A percentile compares a stretch with the other conserved stretches of the same genome.
phyloP scores from a whole-genome alignment of 371 early-diverging fungal species.

The Mucor racemosus region DNA sequence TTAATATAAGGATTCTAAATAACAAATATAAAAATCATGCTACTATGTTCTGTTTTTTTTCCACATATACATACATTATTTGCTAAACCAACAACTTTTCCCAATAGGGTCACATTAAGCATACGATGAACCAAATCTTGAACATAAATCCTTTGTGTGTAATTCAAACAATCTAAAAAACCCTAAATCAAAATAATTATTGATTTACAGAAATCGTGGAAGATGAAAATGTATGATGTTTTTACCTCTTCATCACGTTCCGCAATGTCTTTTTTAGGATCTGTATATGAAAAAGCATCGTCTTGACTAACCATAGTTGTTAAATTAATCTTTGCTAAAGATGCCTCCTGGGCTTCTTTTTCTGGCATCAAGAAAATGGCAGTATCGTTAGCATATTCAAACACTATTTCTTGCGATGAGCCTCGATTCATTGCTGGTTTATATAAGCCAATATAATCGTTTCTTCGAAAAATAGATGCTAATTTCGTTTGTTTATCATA shows the following conservation, averaged over 20 bases:
- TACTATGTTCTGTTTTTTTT: background rate
- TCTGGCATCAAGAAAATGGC: constrained; percentile 50
- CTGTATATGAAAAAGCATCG: background rate
- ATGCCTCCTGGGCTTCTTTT: constrained; percentile 42
- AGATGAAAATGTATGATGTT: background rate
- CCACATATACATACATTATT: constrained; percentile 38
- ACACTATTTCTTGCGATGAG: constrained; percentile 22
- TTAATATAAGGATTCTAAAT: constrained; percentile 37
- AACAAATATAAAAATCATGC: background rate
- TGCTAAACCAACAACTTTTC: constrained; percentile 41
- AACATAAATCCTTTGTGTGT: constrained; percentile 33
- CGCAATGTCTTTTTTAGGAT: constrained; percentile 27
- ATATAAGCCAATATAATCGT: constrained; percentile 45
- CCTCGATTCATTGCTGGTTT: constrained; percentile 6
- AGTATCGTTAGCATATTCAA: constrained; percentile 37
- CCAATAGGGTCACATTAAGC: constrained; percentile 47
- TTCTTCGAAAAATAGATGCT: constrained; percentile 29
- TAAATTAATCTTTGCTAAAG: constrained; percentile 29
- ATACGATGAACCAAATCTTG: constrained; percentile 37
- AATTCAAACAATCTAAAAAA: constrained; percentile 41
- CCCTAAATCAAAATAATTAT: constrained; percentile 25
- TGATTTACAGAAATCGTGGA: background rate
- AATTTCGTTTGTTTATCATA: constrained; percentile 39
- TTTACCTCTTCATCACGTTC: constrained; percentile 42
- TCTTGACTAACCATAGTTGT: constrained; percentile 12